Evolutionary conservation across 139 green algal genomes (phyloP), one percentile per base, ranked within the genome.

Genomic region (Tetradesmus lagerheimii): DNA sequence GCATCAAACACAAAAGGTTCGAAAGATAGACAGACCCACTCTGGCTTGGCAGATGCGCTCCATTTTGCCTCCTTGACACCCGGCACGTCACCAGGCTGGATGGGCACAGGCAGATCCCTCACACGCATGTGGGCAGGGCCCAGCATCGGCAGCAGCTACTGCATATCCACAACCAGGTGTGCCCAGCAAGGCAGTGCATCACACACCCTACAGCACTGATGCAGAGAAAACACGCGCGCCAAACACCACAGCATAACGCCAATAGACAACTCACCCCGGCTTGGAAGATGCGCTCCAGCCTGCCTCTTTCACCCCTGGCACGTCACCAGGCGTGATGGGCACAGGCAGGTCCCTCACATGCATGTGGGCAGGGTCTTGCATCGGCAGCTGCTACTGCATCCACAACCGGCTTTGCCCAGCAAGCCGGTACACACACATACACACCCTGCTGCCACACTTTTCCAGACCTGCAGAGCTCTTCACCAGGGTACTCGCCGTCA

Each of bases 21-120:
- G n/a, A n/a, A n/a, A n/a, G n/a, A n/a, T n/a, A n/a, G n/a, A n/a
- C n/a, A 43, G 12, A 20, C 53, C 15, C 12, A 86, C 50, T 75
- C 87, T 39, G 64, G 47, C 43, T 53, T 27, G 76, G 27, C 79
- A 34, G 82, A 43, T 1, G 80, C 0, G 80, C 92, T 96, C n/a
- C 97, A 99, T 9, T 95, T 96, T 11, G 96, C 96, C 88, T 99
- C 97, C 81, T 91, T 91, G 41, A 99, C 93, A 0, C 98, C 97
- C 2, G 97, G 96, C 80, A 99, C 38, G 2, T 87, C 78, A 53
- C 45, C 97, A 79, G 92, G 90, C 2, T 67, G 92, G n/a, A 78
- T 27, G 16, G 23, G 29, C 34, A 29, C 83, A 34, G 29, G 34
- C 11, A 78, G 34, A 18, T 31, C 38, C 27, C 53, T 35, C 20